Evolutionary conservation across 306 rosid genomes (phyloP), one percentile per base, ranked within the genome.

Genomic region (Vicia villosa): DNA sequence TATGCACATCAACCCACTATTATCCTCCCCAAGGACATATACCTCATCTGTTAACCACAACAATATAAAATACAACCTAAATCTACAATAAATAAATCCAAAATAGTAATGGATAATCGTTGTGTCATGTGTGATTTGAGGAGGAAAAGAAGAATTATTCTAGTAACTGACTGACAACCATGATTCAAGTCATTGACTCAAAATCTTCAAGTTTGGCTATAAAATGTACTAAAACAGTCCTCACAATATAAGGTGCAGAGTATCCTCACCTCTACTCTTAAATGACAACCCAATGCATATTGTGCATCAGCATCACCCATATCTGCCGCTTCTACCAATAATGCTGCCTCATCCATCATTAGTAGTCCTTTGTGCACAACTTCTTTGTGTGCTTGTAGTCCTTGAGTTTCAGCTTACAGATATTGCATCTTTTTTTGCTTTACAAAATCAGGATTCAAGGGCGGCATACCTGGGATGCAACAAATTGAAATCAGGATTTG

Each of bases 241-340:
- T 56, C 24, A 16, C 61, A 63, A 40, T 13, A 70, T 19, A 42
- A 30, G 63, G 78, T 15, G 42, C 34, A 20, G 57, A 63, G 21
- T 28, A 34, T 4, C 75, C 83, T 72, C 76, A 90, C 97, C 89
- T 94, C 92, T 43, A 85, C 79, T 85, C 98, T 87, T 74, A 94
- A 76, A 42, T 75, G 86, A 82, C 97, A 88, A 63, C 97, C 96
- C 65, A 94, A 61, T 63, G 90, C 97, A 66, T 88, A 90, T 51
- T 90, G 97, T 72, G 98, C 97, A 40, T 94, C 95, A 32, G 88
- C 34, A 84, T 90, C 84, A 43, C 91, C 97, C 96, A 94, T 94
- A 41, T 94, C 87, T 19, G 98, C 98, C 32, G 98, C 97, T 83
- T 94, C 98, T 41, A 94, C 86, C 74, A 94, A 72, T 61, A 90